Base-by-base conservation (phyloP, 129 eudicot genomes). In the Glebionis coronaria region DNA sequence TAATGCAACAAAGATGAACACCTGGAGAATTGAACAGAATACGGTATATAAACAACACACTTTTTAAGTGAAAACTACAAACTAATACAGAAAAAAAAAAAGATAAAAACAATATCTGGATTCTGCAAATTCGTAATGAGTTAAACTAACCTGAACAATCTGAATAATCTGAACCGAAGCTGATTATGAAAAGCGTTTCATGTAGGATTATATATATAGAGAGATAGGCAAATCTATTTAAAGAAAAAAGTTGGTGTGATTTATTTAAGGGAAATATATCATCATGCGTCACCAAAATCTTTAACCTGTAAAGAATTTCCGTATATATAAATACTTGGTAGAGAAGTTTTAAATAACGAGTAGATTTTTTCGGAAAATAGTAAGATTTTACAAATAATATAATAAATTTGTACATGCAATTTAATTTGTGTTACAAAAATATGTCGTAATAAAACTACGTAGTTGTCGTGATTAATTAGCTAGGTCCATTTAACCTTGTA, bases 121-220 rank as follows among this genome's bases (percentile, higher is more conserved):
- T 35, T 21, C 49, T 67, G 40, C 13, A 23, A 23, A 42, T 15
- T 42, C 44, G 12, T 40, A 14, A 49, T 27, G 70, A 47, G 69
- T n/a, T 44, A 6, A 76, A 52, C 80, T 52, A 63, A 68, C 80
- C 80, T 76, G 15, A 31, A 49, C 27, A 13, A 68, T 75, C 70
- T 75, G 80, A 53, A 68, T 12, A 76, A 61, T 50, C 70, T 61
- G 75, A 45, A 51, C 47, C 0, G 50, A 52, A 40, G 70, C 52
- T 42, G 65, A 40, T 60, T 59, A 50, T n/a, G 16, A 58, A 20
- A 59, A 71, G 18, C 3, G 28, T 12, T 52, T 67, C 19, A 20
- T 23, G 52, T 59, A 21, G n/a, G n/a, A 20, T 51, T 14, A 46
- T 23, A 23, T 15, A 35, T 57, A 61, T 44, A 73, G 12, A 50